These are phyloP conservation scores for Lecanosticta acicola DNA, from an alignment of 2,329 filamentous ascomycete genomes.

Conservation along the genomic window DNA sequence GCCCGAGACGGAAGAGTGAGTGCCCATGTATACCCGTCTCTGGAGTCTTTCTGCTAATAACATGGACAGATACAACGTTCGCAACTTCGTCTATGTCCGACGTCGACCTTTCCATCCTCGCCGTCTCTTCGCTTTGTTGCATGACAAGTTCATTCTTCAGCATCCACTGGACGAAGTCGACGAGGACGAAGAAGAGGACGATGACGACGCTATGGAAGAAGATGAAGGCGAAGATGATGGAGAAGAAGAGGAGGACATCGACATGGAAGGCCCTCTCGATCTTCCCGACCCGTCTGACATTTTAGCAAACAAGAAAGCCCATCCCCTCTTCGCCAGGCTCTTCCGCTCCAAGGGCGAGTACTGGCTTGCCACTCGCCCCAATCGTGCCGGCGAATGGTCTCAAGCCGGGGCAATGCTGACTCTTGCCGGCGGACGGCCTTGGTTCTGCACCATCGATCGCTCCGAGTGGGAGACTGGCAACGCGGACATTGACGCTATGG, in stretches of 20 bases:
- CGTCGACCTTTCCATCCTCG: constrained; percentile 42
- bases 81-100: constrained; percentile 63
- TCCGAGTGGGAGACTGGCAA: constrained; percentile 49
- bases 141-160: constrained; percentile 42
- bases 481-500: constrained; percentile 43
- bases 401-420: constrained; percentile 62
- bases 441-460: constrained; percentile 53
- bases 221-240: constrained; percentile 17
- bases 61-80: constrained; percentile 53
- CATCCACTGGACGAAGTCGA: constrained; percentile 35
- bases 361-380: constrained; percentile 55
- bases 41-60: not conserved
- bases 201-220: constrained; percentile 20
- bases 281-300: constrained; percentile 36
- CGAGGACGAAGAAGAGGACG: constrained; percentile 25
- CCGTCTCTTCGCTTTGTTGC: constrained; percentile 37
- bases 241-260: constrained; percentile 34
- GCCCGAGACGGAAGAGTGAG: constrained; percentile 63
- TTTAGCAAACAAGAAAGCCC: constrained; percentile 51
- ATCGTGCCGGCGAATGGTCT: constrained; percentile 55
- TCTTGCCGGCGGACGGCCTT: constrained; percentile 51
- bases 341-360: constrained; percentile 60
- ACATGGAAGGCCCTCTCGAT: constrained; percentile 31
- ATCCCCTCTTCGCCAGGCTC: constrained; percentile 50
- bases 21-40: constrained; percentile 7